Evolutionary conservation across 176 grass and related monocot genomes (phyloP).

Genomic region (Dactylis glomerata): DNA sequence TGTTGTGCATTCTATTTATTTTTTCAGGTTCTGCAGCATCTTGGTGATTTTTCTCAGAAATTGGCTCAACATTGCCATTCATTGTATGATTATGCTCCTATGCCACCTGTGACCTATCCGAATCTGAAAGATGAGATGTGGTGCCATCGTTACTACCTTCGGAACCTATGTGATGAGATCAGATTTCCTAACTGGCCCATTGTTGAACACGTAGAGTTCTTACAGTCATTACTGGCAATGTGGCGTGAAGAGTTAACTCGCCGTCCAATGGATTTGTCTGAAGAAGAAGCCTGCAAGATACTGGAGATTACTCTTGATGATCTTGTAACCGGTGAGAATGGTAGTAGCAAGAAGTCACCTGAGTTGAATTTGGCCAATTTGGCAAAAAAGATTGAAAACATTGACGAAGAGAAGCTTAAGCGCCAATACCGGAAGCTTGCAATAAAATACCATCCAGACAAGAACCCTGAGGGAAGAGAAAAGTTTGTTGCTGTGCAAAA

Average conservation of each 20-base stretch:
- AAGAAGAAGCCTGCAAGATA: constrained; percentile 97
- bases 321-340: constrained; percentile 70
- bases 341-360: constrained; percentile 40
- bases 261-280: constrained; percentile 94
- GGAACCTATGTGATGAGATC: constrained; percentile 96
- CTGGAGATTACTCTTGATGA: constrained; percentile 95
- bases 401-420: constrained; percentile 99
- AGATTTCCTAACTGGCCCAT: constrained; percentile 98
- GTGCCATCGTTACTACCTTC: constrained; percentile 97
- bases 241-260: constrained; percentile 99
- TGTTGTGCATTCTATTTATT: constrained; percentile 26
- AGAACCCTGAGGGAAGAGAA: constrained; percentile 98
- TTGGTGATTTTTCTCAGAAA: constrained; percentile 97
- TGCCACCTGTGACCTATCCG: constrained; percentile 97
- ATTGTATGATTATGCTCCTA: constrained; percentile 99
- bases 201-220: constrained; percentile 98
- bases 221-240: constrained; percentile 91
- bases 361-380: constrained; percentile 35
- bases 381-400: constrained; percentile 65
- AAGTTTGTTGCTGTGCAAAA: constrained; percentile 99
- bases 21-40: constrained; percentile 90
- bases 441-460: constrained; percentile 98
- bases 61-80: constrained; percentile 93
- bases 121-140: constrained; percentile 99
- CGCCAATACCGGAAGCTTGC: constrained; percentile 96